Base-by-base conservation (phyloP, 1,139 yeast species). In the Debaryomyces nepalensis region DNA sequence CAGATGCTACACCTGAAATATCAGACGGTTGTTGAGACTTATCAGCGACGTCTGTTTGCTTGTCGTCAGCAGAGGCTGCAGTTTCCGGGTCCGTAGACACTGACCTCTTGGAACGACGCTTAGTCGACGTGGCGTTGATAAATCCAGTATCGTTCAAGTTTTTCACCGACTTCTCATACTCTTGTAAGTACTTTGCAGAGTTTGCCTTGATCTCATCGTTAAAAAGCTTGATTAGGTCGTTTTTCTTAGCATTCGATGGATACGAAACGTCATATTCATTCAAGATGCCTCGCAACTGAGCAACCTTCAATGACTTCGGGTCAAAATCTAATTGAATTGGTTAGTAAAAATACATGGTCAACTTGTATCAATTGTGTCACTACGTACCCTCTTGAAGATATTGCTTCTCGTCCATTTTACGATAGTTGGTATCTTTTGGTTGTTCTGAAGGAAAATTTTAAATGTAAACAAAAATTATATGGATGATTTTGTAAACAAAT, bases 211-310 rank as follows among this genome's bases (percentile, higher is more conserved):
- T 67, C n/a, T 79, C 58, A 2, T 64, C 57, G 12, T 72, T 63
- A 58, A 82, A 87, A 4, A 84, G 57, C 12, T 66, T 68, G 6
- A 87, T 63, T 44, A 87, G 68, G 7, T 77, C 79, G 4, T 76
- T 63, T 60, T 89, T 89, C 55, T 81, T 84, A 7, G 87, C 81
- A 40, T 77, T 73, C 4, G 86, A 70, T 0, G 84, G 75, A 55
- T 72, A 82, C 6, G 64, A 63, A 16, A 88, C 70, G n/a, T 74
- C 69, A 57, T 87, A 76, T 41, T 77, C 79, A 24, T 71, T 63
- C 44, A 89, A 69, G 30, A 87, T 70, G 29, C 80, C 73, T 51
- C 93, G 73, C 54, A 89, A 69, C 46, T 84, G 79, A 4, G 87
- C 77, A 26, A 84, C 80, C 34, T 80, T 83, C 49, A 85, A 65